phyloP scores from a whole-genome alignment of 352 stramenopile genomes.

The Phytopythium helicoides region DNA sequence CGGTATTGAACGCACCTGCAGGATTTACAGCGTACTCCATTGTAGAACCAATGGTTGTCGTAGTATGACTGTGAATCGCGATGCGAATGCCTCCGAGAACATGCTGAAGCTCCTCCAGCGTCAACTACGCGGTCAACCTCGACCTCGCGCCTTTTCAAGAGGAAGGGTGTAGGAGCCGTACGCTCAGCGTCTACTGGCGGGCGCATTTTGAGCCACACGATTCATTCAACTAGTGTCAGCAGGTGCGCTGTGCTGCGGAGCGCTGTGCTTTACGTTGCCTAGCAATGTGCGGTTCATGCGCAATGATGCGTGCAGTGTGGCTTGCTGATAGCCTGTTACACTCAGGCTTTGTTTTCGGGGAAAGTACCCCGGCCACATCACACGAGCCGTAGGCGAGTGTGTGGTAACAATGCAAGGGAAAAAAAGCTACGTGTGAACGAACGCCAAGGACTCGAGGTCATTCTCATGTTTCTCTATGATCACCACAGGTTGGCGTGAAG shows the following conservation, averaged over 20 bases:
- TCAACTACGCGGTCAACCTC: background rate
- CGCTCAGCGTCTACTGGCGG: too few relatives aligned
- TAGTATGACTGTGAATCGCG: slow-evolving; percentile 2
- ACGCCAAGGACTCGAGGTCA: background rate
- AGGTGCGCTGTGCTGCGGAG: background rate
- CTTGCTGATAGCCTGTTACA: background rate
- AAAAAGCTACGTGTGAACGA: too few relatives aligned
- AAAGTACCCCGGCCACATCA: too few relatives aligned
- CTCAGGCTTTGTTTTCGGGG: too few relatives aligned
- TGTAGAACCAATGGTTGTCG: background rate
- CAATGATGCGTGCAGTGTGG: background rate
- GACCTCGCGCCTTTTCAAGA: slow-evolving; percentile 1
- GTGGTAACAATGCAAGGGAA: too few relatives aligned
- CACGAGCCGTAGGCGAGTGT: background rate
- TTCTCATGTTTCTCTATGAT: slow-evolving; percentile 26
- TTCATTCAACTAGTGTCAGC: background rate
- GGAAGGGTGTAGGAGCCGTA: background rate
- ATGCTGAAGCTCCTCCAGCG: background rate
- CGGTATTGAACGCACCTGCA: background rate
- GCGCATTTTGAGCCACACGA: too few relatives aligned
- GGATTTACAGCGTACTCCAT: slow-evolving; percentile 2
- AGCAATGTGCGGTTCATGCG: background rate
- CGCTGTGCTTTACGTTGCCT: background rate
- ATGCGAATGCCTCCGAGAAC: slow-evolving; percentile 1
- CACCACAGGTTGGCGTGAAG: too few relatives aligned